Percentiles rank a stretch among this genome's conserved stretches.
These are phyloP conservation scores for Globisporangium paroecandrum DNA, from an alignment of 352 stramenopile genomes.

Conservation along the genomic window DNA sequence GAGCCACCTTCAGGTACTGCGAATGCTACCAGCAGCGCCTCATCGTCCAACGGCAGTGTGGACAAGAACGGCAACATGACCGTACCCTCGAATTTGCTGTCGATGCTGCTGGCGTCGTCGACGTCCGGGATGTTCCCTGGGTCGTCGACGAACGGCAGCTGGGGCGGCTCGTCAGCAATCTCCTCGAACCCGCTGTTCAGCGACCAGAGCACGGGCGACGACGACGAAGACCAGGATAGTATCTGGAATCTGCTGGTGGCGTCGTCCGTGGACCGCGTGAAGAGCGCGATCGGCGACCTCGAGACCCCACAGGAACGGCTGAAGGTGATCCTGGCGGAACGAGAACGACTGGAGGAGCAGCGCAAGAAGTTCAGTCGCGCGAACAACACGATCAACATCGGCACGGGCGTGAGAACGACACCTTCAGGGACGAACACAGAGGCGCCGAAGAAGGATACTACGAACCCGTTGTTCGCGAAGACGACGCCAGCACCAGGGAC, in stretches of 20 bases:
- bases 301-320: conserved; percentile 47
- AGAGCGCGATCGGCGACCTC: conserved; percentile 42
- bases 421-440: background rate
- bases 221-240: conserved; percentile 54
- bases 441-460: background rate
- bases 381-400: conserved; percentile 21
- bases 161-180: conserved; percentile 7
- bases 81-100: conserved; percentile 40
- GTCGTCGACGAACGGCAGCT: background rate
- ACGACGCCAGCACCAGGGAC: background rate
- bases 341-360: conserved; percentile 59
- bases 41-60: conserved; percentile 7
- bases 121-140: conserved; percentile 28
- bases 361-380: conserved; percentile 37
- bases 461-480: background rate
- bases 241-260: conserved; percentile 71
- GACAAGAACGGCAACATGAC: conserved; percentile 15
- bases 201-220: conserved; percentile 37
- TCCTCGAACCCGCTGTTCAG: conserved; percentile 48
- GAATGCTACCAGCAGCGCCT: background rate
- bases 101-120: conserved; percentile 50
- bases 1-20: conserved; percentile 13
- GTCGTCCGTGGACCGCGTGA: conserved; percentile 67
- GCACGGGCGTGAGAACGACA: background rate
- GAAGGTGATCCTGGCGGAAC: conserved; percentile 57